These are phyloP conservation scores for Erodium trifolium DNA, from an alignment of 441 rosid genomes.

Conservation along the genomic window DNA sequence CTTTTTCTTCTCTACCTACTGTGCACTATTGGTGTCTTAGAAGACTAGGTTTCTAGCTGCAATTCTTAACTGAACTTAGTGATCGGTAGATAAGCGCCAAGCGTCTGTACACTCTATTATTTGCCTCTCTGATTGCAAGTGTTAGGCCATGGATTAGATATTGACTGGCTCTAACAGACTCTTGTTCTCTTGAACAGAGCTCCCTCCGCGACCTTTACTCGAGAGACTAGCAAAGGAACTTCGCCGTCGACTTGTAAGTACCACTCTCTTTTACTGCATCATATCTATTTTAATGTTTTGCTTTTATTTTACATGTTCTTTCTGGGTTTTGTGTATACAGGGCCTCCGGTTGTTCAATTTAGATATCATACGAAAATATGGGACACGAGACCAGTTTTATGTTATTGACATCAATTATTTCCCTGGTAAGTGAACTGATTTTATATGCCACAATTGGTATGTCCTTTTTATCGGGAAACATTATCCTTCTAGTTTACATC, in stretches of 20 bases:
- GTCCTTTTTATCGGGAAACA: neutral
- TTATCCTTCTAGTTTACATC: neutral
- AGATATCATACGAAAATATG: constrained; percentile 60
- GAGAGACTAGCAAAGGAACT: constrained; percentile 80
- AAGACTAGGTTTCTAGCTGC: neutral
- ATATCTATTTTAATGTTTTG: neutral
- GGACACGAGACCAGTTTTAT: constrained; percentile 45
- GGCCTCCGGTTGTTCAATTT: constrained; percentile 54
- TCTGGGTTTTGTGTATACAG: constrained; percentile 22
- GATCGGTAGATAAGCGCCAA: neutral
- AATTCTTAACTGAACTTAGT: neutral
- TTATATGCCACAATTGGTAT: neutral
- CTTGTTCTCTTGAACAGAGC: constrained; percentile 38
- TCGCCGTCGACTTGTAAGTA: constrained; percentile 49
- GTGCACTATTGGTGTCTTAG: neutral
- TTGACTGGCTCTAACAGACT: constrained; percentile 8
- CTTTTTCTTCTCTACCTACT: neutral
- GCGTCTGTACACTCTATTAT: neutral
- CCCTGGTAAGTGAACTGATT: constrained; percentile 44
- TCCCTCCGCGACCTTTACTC: constrained; percentile 71
- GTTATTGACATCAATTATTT: constrained; percentile 65
- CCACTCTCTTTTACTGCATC: neutral
- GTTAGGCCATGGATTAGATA: neutral
- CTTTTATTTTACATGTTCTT: neutral
- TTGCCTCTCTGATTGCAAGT: neutral